Conservation (phyloP, 495 filamentous ascomycete species). For the Penicillium soppii region DNA sequence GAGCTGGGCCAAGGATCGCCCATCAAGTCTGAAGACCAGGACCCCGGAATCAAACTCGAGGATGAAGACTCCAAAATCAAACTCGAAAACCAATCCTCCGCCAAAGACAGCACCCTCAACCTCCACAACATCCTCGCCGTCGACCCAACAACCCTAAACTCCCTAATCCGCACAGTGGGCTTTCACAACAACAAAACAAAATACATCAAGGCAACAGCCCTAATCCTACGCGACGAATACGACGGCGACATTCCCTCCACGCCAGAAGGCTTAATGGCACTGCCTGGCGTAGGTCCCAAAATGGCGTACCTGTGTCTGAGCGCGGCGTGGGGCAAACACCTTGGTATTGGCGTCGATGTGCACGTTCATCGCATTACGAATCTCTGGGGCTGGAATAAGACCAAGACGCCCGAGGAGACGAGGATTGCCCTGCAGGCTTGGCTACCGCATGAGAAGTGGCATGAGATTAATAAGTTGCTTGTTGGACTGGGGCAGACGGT, state of each 20-base stretch:
- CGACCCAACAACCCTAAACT: constrained; percentile 66
- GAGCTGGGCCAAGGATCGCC: constrained; percentile 53
- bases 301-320: constrained; percentile 94
- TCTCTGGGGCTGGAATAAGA: constrained; percentile 90
- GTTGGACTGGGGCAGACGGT: constrained; percentile 90
- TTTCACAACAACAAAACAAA: constrained; percentile 97
- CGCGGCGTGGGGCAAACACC: constrained; percentile 60
- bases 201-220: constrained; percentile 78
- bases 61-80: constrained; percentile 18
- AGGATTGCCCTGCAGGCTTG: constrained; percentile 73
- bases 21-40: constrained; percentile 8
- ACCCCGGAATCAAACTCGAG: constrained; percentile 22
- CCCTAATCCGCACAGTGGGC: constrained; percentile 79
- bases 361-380: constrained; percentile 90
- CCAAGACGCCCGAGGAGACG: constrained; percentile 83
- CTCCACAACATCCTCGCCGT: constrained; percentile 78
- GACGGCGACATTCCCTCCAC: constrained; percentile 80
- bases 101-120: constrained; percentile 55
- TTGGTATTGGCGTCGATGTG: constrained; percentile 67
- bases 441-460: constrained; percentile 86
- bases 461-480: constrained; percentile 89
- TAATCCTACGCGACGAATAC: constrained; percentile 68
- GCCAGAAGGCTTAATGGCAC: constrained; percentile 69
- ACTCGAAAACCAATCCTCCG: constrained; percentile 16
- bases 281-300: constrained; percentile 94